Evolutionary conservation across 2,329 filamentous ascomycete species (phyloP).

Genomic region (Penicillium sp.): DNA sequence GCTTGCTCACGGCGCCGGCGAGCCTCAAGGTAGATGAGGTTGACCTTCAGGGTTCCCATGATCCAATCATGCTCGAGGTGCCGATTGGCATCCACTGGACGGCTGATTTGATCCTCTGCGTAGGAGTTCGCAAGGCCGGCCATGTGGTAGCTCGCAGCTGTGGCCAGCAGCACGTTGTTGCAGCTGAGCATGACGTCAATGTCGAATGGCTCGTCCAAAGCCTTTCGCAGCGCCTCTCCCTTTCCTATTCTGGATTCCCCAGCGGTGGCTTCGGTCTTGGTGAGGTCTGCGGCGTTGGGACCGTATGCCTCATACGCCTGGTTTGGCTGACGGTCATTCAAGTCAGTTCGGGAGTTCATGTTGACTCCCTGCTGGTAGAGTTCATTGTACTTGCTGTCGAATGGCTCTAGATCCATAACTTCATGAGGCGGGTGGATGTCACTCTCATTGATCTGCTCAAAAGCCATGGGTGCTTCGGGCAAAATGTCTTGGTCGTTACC

Average conservation of each 20-base stretch:
- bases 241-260: background rate
- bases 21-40: background rate
- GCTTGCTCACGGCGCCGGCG: background rate
- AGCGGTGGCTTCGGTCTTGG: background rate
- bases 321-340: background rate
- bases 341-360: background rate
- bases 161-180: background rate
- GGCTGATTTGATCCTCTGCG: background rate
- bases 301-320: background rate
- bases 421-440: too few relatives aligned
- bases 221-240: background rate
- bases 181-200: background rate
- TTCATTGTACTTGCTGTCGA: background rate
- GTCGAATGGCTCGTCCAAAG: background rate
- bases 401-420: too few relatives aligned
- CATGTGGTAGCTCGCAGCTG: background rate
- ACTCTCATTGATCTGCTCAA: too few relatives aligned
- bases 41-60: background rate
- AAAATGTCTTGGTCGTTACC: too few relatives aligned
- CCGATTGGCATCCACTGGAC: background rate
- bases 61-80: background rate
- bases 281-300: background rate
- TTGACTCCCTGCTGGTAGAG: background rate
- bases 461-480: too few relatives aligned
- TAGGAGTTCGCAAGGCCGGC: background rate